Percentiles rank a stretch among this genome's conserved stretches.
Evolutionary conservation across 768 basidiomycete species (phyloP).

Genomic region (Crepidotus variabilis): DNA sequence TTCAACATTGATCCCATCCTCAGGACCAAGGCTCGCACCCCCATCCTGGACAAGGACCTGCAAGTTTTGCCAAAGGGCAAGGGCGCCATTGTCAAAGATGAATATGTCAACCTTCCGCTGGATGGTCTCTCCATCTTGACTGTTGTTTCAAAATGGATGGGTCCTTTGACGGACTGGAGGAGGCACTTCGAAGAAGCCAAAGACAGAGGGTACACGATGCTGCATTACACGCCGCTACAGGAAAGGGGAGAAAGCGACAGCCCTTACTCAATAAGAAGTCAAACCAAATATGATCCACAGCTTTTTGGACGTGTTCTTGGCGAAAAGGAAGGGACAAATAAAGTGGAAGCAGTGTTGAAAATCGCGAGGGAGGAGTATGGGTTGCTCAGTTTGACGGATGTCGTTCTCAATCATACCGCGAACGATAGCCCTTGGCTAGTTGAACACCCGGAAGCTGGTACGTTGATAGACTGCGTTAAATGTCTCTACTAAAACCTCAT

Average conservation of each 20-base stretch:
- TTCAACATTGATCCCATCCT: slow-evolving; percentile 96
- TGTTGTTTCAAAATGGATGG: slow-evolving; percentile 98
- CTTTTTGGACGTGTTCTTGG: slow-evolving; percentile 56
- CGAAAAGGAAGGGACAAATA: slow-evolving; percentile 35
- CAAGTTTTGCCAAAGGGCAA: slow-evolving; percentile 47
- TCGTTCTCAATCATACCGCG: slow-evolving; percentile 97
- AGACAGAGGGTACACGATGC: slow-evolving; percentile 94
- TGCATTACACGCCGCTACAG: slow-evolving; percentile 96
- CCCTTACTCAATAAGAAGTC: slow-evolving; percentile 92
- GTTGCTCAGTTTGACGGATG: slow-evolving; percentile 86
- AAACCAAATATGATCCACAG: slow-evolving; percentile 75
- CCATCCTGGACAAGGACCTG: slow-evolving; percentile 60
- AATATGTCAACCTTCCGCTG: slow-evolving; percentile 69
- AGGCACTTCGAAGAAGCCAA: slow-evolving; percentile 80
- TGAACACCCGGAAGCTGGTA: slow-evolving; percentile 94
- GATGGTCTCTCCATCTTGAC: slow-evolving; percentile 88
- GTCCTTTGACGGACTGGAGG: slow-evolving; percentile 72
- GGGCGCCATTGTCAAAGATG: slow-evolving; percentile 49
- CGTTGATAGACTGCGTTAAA: background rate
- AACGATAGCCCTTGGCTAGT: slow-evolving; percentile 89
- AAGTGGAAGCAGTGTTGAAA: slow-evolving; percentile 62
- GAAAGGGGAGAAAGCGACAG: slow-evolving; percentile 85
- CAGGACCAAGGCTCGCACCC: slow-evolving; percentile 64
- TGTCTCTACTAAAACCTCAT: background rate
- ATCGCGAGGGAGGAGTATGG: slow-evolving; percentile 83